These are phyloP conservation scores for Penicillium sp. DNA, from an alignment of 2,329 filamentous ascomycete species.

Conservation along the genomic window DNA sequence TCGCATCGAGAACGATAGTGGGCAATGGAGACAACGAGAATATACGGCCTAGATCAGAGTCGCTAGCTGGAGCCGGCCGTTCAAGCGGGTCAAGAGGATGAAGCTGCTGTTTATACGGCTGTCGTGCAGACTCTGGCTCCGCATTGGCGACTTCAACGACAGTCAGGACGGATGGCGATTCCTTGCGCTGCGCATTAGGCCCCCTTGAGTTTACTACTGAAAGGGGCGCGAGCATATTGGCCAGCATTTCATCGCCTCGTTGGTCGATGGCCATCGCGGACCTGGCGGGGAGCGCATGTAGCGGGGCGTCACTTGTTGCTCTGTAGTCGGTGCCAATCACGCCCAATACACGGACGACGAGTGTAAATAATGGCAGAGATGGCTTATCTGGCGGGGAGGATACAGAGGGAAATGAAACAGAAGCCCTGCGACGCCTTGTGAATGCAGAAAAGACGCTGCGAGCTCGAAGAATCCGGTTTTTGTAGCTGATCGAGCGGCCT, in stretches of 20 bases:
- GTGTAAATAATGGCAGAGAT: too few relatives aligned
- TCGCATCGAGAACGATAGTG: conserved; percentile 36
- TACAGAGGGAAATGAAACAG: too few relatives aligned
- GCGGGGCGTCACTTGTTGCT: not conserved
- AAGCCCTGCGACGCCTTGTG: not conserved
- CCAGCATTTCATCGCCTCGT: conserved; percentile 3
- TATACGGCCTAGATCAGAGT: conserved; percentile 20
- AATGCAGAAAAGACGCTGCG: too few relatives aligned
- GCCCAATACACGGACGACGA: not conserved
- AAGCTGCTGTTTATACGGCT: not conserved
- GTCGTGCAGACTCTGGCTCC: not conserved
- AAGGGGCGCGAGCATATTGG: conserved; percentile 3
- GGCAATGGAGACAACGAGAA: conserved; percentile 31
- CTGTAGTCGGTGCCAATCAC: not conserved
- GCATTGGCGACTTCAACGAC: not conserved
- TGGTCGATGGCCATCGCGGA: not conserved
- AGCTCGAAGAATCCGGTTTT: not conserved
- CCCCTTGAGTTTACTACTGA: not conserved
- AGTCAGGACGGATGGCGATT: not conserved
- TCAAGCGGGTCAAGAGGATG: conserved; percentile 7
- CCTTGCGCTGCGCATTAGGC: not conserved
- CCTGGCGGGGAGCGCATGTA: not conserved
- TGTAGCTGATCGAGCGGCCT: not conserved
- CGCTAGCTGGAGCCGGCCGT: not conserved
- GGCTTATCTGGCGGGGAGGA: too few relatives aligned